Base-by-base conservation (phyloP, 352 stramenopile species). In the Blastocystis sp. region DNA sequence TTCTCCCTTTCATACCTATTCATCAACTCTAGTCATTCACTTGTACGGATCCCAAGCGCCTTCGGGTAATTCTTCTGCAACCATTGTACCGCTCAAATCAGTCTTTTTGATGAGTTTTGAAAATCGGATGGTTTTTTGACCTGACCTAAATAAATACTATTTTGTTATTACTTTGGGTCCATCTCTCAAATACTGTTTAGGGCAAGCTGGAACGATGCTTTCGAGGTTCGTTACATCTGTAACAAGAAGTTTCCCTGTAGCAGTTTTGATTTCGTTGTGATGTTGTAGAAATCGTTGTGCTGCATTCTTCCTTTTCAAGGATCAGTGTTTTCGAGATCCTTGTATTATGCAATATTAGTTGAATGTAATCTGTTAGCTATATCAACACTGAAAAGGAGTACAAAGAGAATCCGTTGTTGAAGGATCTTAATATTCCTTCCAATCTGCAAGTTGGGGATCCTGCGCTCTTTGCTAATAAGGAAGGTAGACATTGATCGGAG, bases 1-100 rank as follows among this genome's bases (percentile, higher is more conserved):
- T 88, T 88, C 62, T 88, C 77, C 62, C 73, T 88, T 48, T 77
- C 44, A 70, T 88, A 81, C 27, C 70, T 81, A 81, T 62, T 37
- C 17, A 19, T 59, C 48, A 60, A 64, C 22, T 42, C 17, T 37
- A 11, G 48, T 42, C 30, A 35, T 27, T 37, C 30, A 30, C 15
- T 22, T 22, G 5, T 81, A 88, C 58, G 77, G 77, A 70, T 88
- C 77, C 77, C 77, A 88, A 4, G 54, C 54, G 40, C 60, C 51
- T n/a, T 70, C 22, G 48, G 44, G 37, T 44, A 70, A 24, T 48
- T 35, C 33, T 40, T 35, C 24, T 70, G 60, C 24, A 22, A 35
- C 33, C 60, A 70, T 70, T 44, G 60, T 35, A 64, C 7, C n/a
- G 13, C 7, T 64, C 15, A 5, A 17, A 64, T 35, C n/a, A 5